These are phyloP conservation scores for Colletotrichum sp. DNA, from an alignment of 2,329 filamentous ascomycete species.

Conservation along the genomic window DNA sequence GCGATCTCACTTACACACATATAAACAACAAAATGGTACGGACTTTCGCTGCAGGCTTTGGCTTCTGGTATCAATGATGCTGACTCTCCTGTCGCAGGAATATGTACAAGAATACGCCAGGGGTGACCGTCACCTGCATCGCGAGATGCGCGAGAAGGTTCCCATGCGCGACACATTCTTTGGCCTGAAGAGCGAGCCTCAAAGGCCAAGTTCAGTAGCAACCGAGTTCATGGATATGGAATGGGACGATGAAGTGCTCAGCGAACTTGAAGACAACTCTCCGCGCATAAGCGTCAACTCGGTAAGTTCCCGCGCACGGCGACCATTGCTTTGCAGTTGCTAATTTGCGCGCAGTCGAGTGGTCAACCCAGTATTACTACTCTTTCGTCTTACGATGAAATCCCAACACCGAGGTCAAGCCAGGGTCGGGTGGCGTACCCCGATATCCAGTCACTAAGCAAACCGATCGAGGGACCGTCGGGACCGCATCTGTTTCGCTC, in stretches of 20 bases:
- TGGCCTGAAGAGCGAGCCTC: slow-evolving; percentile 55
- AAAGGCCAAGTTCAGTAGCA: slow-evolving; percentile 71
- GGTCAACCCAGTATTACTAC: slow-evolving; percentile 82
- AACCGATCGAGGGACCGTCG: slow-evolving; percentile 78
- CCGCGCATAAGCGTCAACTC: slow-evolving; percentile 73
- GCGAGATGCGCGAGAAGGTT: slow-evolving; percentile 59
- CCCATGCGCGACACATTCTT: slow-evolving; percentile 65
- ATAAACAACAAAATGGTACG: slow-evolving; percentile 39
- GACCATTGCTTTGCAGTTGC: not conserved
- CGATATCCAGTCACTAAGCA: slow-evolving; percentile 57
- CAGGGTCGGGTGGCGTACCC: slow-evolving; percentile 62
- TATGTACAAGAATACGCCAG: slow-evolving; percentile 37
- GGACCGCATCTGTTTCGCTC: slow-evolving; percentile 87
- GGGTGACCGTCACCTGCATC: slow-evolving; percentile 43
- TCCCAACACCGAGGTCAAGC: slow-evolving; percentile 75
- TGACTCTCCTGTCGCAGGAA: slow-evolving; percentile 32
- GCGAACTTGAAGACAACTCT: slow-evolving; percentile 68
- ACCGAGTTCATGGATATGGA: slow-evolving; percentile 84
- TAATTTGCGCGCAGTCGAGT: slow-evolving; percentile 24
- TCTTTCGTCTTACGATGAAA: slow-evolving; percentile 85
- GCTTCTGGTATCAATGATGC: not conserved
- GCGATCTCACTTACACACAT: slow-evolving; percentile 17
- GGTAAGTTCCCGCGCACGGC: slow-evolving; percentile 53
- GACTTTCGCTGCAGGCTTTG: not conserved
- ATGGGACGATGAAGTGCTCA: slow-evolving; percentile 66